Evolutionary conservation across 2,329 filamentous ascomycete species (phyloP).

Genomic region (Claviceps arundinis): DNA sequence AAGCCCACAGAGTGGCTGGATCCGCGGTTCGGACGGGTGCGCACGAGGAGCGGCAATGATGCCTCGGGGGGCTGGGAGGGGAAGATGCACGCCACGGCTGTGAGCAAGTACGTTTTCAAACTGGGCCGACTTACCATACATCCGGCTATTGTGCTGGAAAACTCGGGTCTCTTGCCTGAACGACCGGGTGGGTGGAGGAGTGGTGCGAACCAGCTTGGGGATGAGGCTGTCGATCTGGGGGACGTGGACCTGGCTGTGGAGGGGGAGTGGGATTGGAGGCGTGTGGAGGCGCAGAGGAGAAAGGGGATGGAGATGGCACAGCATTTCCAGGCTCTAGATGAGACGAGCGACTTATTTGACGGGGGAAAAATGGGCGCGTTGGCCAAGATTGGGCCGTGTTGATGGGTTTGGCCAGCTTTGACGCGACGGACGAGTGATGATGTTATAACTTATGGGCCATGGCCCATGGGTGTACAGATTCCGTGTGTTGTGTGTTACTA

Average conservation of each 20-base stretch:
- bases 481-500: no score
- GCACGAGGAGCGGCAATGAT: constrained; percentile 25
- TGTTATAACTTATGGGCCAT: no score
- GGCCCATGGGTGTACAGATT: no score
- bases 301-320: constrained; percentile 41
- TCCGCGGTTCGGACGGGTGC: constrained; percentile 27
- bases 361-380: constrained; percentile 39
- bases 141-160: constrained; percentile 60
- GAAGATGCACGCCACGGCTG: constrained; percentile 55
- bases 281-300: constrained; percentile 40
- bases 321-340: constrained; percentile 45
- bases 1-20: constrained; percentile 41
- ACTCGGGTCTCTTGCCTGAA: constrained; percentile 60
- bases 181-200: constrained; percentile 53
- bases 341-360: constrained; percentile 37
- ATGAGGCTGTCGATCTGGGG: constrained; percentile 5
- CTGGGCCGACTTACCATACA: constrained; percentile 71
- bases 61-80: constrained; percentile 37
- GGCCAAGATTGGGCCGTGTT: constrained; percentile 33
- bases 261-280: constrained; percentile 43
- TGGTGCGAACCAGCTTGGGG: constrained; percentile 20
- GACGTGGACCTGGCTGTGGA: constrained; percentile 19
- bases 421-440: no score
- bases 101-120: constrained; percentile 77
- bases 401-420: neutral